Evolutionary conservation across 139 green algal species (phyloP), one percentile per base, ranked within the genome.

Genomic region (Chlamydomonas sphaeroides): DNA sequence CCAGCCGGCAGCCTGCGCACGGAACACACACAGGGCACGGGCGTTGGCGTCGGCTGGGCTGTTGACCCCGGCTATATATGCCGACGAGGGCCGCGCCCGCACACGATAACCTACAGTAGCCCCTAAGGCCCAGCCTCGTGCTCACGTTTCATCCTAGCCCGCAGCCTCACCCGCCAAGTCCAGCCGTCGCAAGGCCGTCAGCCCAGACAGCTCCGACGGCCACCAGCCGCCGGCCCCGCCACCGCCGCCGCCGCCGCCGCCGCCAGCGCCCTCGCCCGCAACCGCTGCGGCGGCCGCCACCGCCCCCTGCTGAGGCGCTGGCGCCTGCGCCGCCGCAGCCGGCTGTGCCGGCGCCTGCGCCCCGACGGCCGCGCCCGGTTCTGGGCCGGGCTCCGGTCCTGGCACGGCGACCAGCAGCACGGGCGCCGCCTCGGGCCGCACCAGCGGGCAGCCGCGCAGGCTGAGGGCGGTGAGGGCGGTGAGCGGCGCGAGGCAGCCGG

Each of bases 1-100:
- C 75, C 32, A 82, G 32, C 0, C 25, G 32, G 45, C 75, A 82
- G 63, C 75, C 75, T 82, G 75, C n/a, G 72, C n/a, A 28, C 11
- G 61, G 5, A 21, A 63, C 8, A 63, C 3, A n/a, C n/a, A n/a
- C n/a, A n/a, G n/a, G n/a, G n/a, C n/a, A n/a, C n/a, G n/a, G n/a
- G n/a, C n/a, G n/a, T n/a, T n/a, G n/a, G n/a, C n/a, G n/a, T n/a
- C n/a, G n/a, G n/a, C n/a, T n/a, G n/a, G n/a, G n/a, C n/a, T n/a
- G n/a, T n/a, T n/a, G n/a, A n/a, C n/a, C n/a, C n/a, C n/a, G n/a
- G n/a, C n/a, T n/a, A n/a, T n/a, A n/a, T n/a, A n/a, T n/a, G n/a
- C n/a, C n/a, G n/a, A n/a, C n/a, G n/a, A n/a, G n/a, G n/a, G n/a
- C n/a, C n/a, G n/a, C n/a, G n/a, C n/a, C n/a, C n/a, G n/a, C n/a